Percentiles rank a stretch among this genome's conserved stretches.
phyloP scores from a whole-genome alignment of 306 rosid genomes.

The Comarum palustre region DNA sequence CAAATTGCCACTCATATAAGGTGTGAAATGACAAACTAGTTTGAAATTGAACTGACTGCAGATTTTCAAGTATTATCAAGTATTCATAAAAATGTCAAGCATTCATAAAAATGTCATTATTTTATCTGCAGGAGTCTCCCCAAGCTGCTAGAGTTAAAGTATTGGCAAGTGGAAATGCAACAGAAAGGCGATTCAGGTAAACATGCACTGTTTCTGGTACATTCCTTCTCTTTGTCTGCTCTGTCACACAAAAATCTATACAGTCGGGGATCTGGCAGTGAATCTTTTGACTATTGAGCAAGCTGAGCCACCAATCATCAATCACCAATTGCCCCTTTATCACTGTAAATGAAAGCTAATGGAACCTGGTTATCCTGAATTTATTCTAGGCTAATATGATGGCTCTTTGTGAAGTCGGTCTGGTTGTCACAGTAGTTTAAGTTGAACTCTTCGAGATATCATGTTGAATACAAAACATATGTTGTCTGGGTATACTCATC shows the following conservation, averaged over 20 bases:
- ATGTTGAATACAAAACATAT: neutral
- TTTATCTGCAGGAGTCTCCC: slow-evolving; percentile 77
- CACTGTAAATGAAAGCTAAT: neutral
- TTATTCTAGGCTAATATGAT: neutral
- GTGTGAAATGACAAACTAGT: neutral
- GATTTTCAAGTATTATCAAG: neutral
- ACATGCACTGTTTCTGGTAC: neutral
- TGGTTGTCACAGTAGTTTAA: neutral
- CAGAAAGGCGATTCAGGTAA: slow-evolving; percentile 98
- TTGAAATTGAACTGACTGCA: neutral
- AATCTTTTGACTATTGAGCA: neutral
- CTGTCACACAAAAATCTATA: neutral
- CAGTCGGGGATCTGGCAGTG: neutral
- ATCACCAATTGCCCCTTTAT: neutral
- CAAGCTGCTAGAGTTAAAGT: slow-evolving; percentile 99
- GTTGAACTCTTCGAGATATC: neutral
- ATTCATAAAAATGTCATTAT: neutral
- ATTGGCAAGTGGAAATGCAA: slow-evolving; percentile 94
- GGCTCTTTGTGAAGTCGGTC: neutral
- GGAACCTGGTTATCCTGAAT: neutral
- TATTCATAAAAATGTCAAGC: neutral
- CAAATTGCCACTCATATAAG: neutral
- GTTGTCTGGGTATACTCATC: neutral
- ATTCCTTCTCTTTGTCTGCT: slow-evolving; percentile 1
- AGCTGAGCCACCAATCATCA: neutral